A percentile compares a stretch with the other conserved stretches of the same genome.
Conservation (phyloP, 2,329 filamentous ascomycete genomes). For the Ophiostoma novo-ulmi region DNA sequence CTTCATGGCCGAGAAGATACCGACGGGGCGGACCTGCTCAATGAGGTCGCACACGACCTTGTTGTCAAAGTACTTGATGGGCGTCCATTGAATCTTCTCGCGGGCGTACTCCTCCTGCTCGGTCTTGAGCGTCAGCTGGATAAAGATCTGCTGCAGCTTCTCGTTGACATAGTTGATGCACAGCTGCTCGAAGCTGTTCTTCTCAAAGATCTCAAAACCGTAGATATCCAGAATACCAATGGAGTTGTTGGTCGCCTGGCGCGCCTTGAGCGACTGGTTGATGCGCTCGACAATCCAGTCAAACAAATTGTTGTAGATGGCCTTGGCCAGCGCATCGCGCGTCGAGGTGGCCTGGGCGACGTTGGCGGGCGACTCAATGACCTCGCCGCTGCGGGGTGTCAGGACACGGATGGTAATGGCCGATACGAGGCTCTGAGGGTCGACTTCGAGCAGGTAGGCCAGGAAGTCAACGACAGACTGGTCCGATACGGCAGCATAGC, state of each 20-base stretch:
- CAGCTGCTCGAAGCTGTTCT: conserved; percentile 97
- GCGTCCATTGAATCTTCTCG: conserved; percentile 97
- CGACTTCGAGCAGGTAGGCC: conserved; percentile 87
- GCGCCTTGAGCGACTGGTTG: conserved; percentile 79
- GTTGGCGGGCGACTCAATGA: conserved; percentile 75
- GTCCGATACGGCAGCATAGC: conserved; percentile 81
- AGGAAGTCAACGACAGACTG: conserved; percentile 91
- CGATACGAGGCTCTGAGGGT: conserved; percentile 72
- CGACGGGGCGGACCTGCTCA: conserved; percentile 82
- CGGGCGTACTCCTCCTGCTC: conserved; percentile 96
- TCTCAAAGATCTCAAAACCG: conserved; percentile 98
- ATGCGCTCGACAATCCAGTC: conserved; percentile 96
- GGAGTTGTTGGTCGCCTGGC: conserved; percentile 69
- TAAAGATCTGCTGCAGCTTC: conserved; percentile 98
- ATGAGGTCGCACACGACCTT: conserved; percentile 98
- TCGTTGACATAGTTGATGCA: conserved; percentile 99
- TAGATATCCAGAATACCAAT: conserved; percentile 99
- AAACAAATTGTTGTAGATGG: conserved; percentile 96
- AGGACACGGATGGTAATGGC: conserved; percentile 86
- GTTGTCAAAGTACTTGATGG: conserved; percentile 99
- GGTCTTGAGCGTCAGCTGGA: conserved; percentile 90
- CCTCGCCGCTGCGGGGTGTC: conserved; percentile 59
- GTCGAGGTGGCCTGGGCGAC: conserved; percentile 79
- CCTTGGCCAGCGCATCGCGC: conserved; percentile 85
- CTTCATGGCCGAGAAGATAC: conserved; percentile 92